A percentile compares a stretch with the other conserved stretches of the same genome.
These are phyloP conservation scores for Blastobotrys aristatus DNA, from an alignment of 1,139 yeast species.

Conservation along the genomic window DNA sequence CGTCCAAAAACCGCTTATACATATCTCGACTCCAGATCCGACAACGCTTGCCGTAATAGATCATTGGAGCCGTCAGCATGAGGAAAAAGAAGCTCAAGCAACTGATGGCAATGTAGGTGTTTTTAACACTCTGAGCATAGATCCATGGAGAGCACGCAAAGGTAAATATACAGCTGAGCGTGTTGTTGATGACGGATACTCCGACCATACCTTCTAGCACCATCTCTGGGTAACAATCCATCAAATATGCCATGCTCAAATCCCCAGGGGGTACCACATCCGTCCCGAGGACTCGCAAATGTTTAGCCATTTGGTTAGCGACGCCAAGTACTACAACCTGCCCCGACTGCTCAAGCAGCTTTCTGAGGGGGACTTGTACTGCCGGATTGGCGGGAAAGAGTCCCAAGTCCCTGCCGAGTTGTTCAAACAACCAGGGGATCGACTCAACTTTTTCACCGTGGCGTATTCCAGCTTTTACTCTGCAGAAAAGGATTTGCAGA, in stretches of 20 bases:
- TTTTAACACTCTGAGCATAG: constrained; percentile 58
- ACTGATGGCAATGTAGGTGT: constrained; percentile 70
- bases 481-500: constrained; percentile 44
- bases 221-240: constrained; percentile 53
- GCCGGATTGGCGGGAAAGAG: constrained; percentile 54
- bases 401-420: constrained; percentile 57
- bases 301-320: constrained; percentile 61
- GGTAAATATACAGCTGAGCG: constrained; percentile 71
- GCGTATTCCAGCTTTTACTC: constrained; percentile 48
- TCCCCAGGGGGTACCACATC: constrained; percentile 60
- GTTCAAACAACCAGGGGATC: constrained; percentile 56
- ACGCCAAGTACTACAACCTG: constrained; percentile 67
- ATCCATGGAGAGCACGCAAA: constrained; percentile 72
- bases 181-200: constrained; percentile 73
- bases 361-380: constrained; percentile 52
- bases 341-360: constrained; percentile 50
- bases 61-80: constrained; percentile 57
- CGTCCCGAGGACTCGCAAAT: constrained; percentile 54
- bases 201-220: constrained; percentile 86
- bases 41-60: constrained; percentile 64
- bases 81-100: constrained; percentile 62
- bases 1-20: constrained; percentile 56
- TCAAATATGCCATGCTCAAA: constrained; percentile 49
- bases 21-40: constrained; percentile 57
- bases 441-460: constrained; percentile 71